These are phyloP conservation scores for Talaromyces marneffei DNA, from an alignment of 2,329 filamentous ascomycete species.

Conservation along the genomic window DNA sequence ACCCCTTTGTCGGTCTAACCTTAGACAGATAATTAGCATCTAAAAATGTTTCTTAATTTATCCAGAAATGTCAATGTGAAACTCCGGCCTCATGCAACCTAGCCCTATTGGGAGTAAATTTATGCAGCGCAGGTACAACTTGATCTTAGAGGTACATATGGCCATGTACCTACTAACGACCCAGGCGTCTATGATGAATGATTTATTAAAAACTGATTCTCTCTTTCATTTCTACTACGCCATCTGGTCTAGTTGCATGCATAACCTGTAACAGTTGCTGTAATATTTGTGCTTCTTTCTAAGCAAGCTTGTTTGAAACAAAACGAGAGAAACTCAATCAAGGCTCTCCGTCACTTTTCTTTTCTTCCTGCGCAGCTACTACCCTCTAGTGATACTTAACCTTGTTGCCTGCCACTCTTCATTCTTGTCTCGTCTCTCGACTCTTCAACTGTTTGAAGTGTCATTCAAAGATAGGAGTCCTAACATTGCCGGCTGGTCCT, in stretches of 20 bases:
- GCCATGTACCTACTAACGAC: not conserved
- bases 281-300: conserved; percentile 1
- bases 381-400: not conserved
- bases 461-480: not conserved
- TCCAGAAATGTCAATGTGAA: not conserved
- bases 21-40: not conserved
- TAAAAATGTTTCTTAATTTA: conserved; percentile 10
- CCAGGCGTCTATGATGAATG: not conserved
- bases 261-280: not conserved
- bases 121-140: not conserved
- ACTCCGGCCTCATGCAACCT: not conserved
- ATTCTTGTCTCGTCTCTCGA: not conserved
- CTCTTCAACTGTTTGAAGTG: not conserved
- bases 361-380: not conserved
- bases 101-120: not conserved
- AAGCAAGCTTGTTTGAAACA: not conserved
- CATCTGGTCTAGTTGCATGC: not conserved
- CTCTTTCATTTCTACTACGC: not conserved
- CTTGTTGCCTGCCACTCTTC: not conserved
- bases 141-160: not conserved
- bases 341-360: not conserved
- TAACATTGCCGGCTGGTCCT: conserved; percentile 3
- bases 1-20: not conserved
- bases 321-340: not conserved
- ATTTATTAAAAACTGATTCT: not conserved